Evolutionary conservation across 352 stramenopile species (phyloP), one percentile per base, ranked within the genome.

Genomic region (Pythium rhizo-oryzae): DNA sequence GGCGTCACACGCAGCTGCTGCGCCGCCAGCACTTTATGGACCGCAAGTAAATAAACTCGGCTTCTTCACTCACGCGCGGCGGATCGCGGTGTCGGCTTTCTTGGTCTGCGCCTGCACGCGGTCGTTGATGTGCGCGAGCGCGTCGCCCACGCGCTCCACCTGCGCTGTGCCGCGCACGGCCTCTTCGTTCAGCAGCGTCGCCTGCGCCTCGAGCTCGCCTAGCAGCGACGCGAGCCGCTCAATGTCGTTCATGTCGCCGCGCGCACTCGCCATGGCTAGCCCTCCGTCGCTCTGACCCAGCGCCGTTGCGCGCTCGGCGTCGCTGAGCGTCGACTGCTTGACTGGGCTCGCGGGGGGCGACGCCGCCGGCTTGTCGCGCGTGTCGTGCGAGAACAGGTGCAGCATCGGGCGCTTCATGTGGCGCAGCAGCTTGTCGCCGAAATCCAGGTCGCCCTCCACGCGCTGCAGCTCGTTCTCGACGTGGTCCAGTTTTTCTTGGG

Each of bases 11-110:
- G 54, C 79, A 93, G 62, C 76, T 96, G 44, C 50, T 94, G 66
- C 82, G 86, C 51, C 85, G 88, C 44, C 88, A 96, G 75, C 72
- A 96, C 75, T 96, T 96, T 74, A 88, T 96, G 84, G 85, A 94
- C 67, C 86, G 88, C 65, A 71, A 71, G 57, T 71, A 60, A 65
- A 51, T 59, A n/a, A 8, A 21, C 16, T n/a, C n/a, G n/a, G n/a
- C n/a, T n/a, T n/a, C n/a, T n/a, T n/a, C n/a, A n/a, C 9, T 53
- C 65, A 71, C 39, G 52, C 69, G 3, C 28, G 50, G 12, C 39
- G 57, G 49, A 87, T 79, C 49, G 74, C 75, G 16, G 72, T 53
- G 23, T 81, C 81, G 24, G 81, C 83, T 64, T 87, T 78, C 58
- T 82, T 90, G 24, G 84, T 92, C 78, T 96, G 85, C 54, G 75